These are phyloP conservation scores for Scutellaria minor DNA, from an alignment of 257 asterid species.

Conservation along the genomic window DNA sequence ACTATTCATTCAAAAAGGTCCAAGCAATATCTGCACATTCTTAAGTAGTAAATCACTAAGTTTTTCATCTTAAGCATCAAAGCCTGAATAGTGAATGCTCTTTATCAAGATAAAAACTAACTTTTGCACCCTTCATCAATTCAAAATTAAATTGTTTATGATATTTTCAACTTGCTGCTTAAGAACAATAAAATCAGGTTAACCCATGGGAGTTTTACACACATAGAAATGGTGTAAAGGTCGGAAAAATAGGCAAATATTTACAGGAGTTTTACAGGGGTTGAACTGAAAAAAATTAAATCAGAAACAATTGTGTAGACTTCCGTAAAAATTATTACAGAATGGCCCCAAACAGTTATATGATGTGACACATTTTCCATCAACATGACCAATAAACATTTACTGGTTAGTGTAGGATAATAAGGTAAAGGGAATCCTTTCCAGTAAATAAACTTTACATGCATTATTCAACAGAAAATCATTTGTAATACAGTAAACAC, in stretches of 20 bases:
- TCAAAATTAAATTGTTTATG: neutral
- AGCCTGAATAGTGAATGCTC: neutral
- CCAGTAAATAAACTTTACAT: neutral
- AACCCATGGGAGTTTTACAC: constrained; percentile 6
- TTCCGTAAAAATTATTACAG: constrained; percentile 16
- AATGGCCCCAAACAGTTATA: neutral
- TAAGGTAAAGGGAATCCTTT: neutral
- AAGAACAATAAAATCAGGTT: neutral
- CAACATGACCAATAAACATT: neutral
- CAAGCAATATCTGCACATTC: constrained; percentile 8
- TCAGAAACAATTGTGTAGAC: neutral
- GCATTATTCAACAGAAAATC: neutral
- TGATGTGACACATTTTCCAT: constrained; percentile 7
- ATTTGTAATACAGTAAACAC: constrained; percentile 4
- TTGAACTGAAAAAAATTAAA: constrained; percentile 12
- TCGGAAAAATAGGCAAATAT: neutral
- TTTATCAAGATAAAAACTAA: constrained; percentile 2
- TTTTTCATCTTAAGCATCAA: constrained; percentile 13
- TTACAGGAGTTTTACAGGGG: neutral
- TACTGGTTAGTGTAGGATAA: neutral
- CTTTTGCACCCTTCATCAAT: neutral
- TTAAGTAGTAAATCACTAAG: constrained; percentile 1
- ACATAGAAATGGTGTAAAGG: neutral
- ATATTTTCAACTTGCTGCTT: neutral
- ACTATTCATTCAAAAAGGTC: neutral